A percentile compares a stretch with the other conserved stretches of the same genome.
phyloP scores from a whole-genome alignment of 2,329 filamentous ascomycete species.

The Lasiodiplodia theobromae region DNA sequence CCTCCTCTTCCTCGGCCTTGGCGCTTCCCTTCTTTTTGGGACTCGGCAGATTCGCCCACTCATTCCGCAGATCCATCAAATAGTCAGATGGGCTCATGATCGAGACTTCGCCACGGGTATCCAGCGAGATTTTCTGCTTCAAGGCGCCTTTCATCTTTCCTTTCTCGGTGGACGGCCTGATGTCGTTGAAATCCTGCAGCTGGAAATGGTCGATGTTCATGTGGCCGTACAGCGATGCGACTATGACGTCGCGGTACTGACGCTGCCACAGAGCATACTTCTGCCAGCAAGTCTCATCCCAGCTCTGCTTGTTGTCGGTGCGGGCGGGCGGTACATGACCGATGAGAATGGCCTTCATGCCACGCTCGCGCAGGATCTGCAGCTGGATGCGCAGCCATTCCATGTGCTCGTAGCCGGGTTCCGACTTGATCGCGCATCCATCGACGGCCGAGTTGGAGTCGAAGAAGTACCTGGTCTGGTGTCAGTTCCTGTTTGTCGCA shows the following conservation, averaged over 20 bases:
- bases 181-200: constrained; percentile 81
- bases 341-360: constrained; percentile 93
- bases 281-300: constrained; percentile 98
- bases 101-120: constrained; percentile 60
- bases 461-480: constrained; percentile 74
- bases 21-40: constrained; percentile 41
- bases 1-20: constrained; percentile 1
- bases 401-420: constrained; percentile 93
- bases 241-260: constrained; percentile 89
- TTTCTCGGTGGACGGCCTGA: constrained; percentile 65
- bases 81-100: constrained; percentile 78
- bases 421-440: constrained; percentile 77
- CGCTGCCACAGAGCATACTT: constrained; percentile 92
- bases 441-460: constrained; percentile 92
- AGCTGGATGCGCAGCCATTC: constrained; percentile 95
- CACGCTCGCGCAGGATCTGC: constrained; percentile 78
- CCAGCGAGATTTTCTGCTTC: constrained; percentile 14
- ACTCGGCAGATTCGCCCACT: constrained; percentile 79
- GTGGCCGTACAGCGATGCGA: constrained; percentile 83
- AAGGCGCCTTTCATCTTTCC: constrained; percentile 47
- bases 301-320: constrained; percentile 82
- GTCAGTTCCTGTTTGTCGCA: not conserved
- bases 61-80: constrained; percentile 74
- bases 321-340: constrained; percentile 93
- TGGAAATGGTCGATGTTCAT: constrained; percentile 99